These are phyloP conservation scores for Blastobotrys malaysiensis DNA, from an alignment of 1,139 yeast species.

Conservation along the genomic window DNA sequence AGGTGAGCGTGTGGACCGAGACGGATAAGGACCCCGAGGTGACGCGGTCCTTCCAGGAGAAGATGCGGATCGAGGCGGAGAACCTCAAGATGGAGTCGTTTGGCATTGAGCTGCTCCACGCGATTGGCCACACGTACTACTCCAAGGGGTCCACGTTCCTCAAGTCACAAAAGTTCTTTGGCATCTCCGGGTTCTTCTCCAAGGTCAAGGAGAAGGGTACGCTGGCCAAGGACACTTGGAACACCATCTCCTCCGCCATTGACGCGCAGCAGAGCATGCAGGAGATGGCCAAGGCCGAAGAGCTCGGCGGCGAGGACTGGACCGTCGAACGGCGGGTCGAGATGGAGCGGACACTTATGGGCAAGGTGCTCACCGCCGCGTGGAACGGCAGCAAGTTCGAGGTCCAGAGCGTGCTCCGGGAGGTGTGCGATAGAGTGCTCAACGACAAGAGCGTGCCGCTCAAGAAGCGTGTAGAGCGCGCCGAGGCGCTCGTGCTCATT, in stretches of 20 bases:
- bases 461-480: slow-evolving; percentile 62
- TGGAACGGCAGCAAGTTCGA: slow-evolving; percentile 94
- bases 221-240: slow-evolving; percentile 78
- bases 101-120: slow-evolving; percentile 83
- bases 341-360: slow-evolving; percentile 79
- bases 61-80: slow-evolving; percentile 79
- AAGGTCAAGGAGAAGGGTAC: slow-evolving; percentile 84
- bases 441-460: slow-evolving; percentile 56
- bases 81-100: slow-evolving; percentile 88
- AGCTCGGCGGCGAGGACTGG: slow-evolving; percentile 52
- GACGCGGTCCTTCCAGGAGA: slow-evolving; percentile 59
- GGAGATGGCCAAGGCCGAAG: slow-evolving; percentile 50
- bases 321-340: slow-evolving; percentile 79
- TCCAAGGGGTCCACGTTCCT: slow-evolving; percentile 56
- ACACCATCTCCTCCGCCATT: slow-evolving; percentile 75
- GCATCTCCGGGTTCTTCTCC: slow-evolving; percentile 80
- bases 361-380: slow-evolving; percentile 89
- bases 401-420: slow-evolving; percentile 80
- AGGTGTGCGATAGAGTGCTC: slow-evolving; percentile 75
- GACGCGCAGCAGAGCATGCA: slow-evolving; percentile 87
- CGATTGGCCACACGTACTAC: slow-evolving; percentile 73
- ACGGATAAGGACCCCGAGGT: slow-evolving; percentile 70
- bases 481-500: slow-evolving; percentile 66
- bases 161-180: slow-evolving; percentile 70
- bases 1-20: slow-evolving; percentile 75